These are phyloP conservation scores for Chlorella sorokiniana DNA, from an alignment of 139 green algal species.

Conservation along the genomic window DNA sequence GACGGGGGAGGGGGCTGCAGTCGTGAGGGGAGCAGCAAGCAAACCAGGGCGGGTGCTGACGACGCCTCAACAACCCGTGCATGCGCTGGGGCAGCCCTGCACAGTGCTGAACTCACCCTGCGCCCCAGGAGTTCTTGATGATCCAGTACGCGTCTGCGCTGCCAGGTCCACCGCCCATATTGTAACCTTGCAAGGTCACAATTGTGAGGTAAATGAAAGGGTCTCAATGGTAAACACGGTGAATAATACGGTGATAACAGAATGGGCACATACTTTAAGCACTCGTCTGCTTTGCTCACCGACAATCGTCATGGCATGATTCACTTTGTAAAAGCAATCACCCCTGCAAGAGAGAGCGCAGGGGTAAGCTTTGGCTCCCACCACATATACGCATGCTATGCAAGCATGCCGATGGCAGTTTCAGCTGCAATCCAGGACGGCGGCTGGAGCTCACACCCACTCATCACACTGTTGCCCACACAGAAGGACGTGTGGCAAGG, in stretches of 20 bases:
- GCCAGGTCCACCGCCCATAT: background rate
- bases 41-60: too few relatives aligned
- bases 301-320: background rate
- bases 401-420: too few relatives aligned
- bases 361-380: background rate
- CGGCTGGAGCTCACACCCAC: too few relatives aligned
- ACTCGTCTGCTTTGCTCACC: too few relatives aligned
- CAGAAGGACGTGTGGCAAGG: background rate
- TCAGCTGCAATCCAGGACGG: too few relatives aligned
- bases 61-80: too few relatives aligned
- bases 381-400: background rate
- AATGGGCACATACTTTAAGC: too few relatives aligned
- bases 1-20: background rate
- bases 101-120: background rate
- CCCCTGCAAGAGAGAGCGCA: background rate
- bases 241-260: background rate
- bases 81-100: too few relatives aligned
- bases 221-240: background rate
- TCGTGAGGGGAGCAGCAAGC: background rate
- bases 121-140: background rate
- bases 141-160: background rate
- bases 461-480: too few relatives aligned
- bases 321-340: background rate
- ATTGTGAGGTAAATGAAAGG: background rate
- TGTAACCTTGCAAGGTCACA: background rate